These are phyloP conservation scores for Malassezia furfur DNA, from an alignment of 1,284 basidiomycete genomes.

Conservation along the genomic window DNA sequence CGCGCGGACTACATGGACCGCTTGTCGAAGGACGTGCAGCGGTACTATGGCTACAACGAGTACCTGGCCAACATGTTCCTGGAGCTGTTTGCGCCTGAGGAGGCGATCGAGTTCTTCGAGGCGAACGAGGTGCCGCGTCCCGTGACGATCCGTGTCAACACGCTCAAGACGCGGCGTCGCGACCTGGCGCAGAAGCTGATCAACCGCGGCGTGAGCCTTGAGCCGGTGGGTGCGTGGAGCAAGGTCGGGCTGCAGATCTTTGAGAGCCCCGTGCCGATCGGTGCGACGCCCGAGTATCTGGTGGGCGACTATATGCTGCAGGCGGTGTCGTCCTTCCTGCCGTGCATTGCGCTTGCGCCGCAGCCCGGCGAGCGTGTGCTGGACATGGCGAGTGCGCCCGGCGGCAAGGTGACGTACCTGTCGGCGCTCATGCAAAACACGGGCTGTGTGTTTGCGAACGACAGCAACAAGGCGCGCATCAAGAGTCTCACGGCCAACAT, in stretches of 20 bases:
- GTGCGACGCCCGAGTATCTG: constrained; percentile 93
- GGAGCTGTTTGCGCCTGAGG: constrained; percentile 80
- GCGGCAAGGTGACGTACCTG: constrained; percentile 78
- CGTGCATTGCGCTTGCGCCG: constrained; percentile 87
- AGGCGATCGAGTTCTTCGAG: constrained; percentile 91
- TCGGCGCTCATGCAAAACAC: constrained; percentile 79
- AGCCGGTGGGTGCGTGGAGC: constrained; percentile 97
- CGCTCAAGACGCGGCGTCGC: constrained; percentile 79
- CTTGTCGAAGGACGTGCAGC: constrained; percentile 59
- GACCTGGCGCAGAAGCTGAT: constrained; percentile 90
- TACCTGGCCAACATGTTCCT: constrained; percentile 91
- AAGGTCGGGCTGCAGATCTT: constrained; percentile 97
- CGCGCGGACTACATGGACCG: constrained; percentile 76
- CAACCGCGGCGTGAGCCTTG: constrained; percentile 81
- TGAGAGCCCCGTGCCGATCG: constrained; percentile 84
- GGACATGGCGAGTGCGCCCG: constrained; percentile 97
- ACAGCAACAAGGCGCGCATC: constrained; percentile 84
- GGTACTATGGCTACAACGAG: constrained; percentile 93
- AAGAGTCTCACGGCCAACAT: constrained; percentile 95
- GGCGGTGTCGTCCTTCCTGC: constrained; percentile 96
- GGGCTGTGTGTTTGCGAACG: constrained; percentile 95
- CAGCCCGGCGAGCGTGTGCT: constrained; percentile 87
- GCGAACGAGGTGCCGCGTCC: constrained; percentile 92
- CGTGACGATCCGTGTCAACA: constrained; percentile 96
- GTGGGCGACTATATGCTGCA: constrained; percentile 99